Percentiles rank a stretch among this genome's conserved stretches.
phyloP scores from a whole-genome alignment of 225 moss, liverwort and hornwort genomes.

The Marchantia polymorpha region DNA sequence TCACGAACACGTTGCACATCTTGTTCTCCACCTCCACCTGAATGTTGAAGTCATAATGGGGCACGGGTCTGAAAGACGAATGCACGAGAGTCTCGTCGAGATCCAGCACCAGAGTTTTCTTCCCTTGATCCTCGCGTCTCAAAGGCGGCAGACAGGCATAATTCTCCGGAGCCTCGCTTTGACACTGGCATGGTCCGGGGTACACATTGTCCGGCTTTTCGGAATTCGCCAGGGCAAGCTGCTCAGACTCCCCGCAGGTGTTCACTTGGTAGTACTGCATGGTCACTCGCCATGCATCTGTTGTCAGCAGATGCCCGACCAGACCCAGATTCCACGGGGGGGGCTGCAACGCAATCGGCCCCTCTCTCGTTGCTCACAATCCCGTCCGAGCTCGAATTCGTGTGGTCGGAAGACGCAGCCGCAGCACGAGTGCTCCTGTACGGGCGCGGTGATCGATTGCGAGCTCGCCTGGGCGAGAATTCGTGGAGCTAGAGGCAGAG shows the following conservation, averaged over 20 bases:
- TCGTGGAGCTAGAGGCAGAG: background rate
- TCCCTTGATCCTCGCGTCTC: slow-evolving; percentile 72
- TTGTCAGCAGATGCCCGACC: background rate
- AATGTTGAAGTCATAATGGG: slow-evolving; percentile 79
- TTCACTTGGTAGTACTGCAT: slow-evolving; percentile 28
- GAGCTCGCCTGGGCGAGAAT: background rate
- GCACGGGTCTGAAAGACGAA: slow-evolving; percentile 87
- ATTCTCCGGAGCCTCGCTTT: slow-evolving; percentile 43
- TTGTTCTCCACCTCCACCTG: slow-evolving; percentile 86
- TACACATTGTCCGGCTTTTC: slow-evolving; percentile 23
- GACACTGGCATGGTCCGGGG: slow-evolving; percentile 28
- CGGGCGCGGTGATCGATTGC: too few species aligned
- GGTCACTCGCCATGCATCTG: slow-evolving; percentile 2
- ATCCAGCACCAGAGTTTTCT: slow-evolving; percentile 86
- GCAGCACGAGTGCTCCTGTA: too few species aligned
- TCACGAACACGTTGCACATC: slow-evolving; percentile 71
- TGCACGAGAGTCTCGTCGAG: slow-evolving; percentile 94
- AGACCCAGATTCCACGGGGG: background rate
- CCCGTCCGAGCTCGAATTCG: background rate
- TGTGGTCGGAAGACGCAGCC: background rate
- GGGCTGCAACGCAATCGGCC: background rate
- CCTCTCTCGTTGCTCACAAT: background rate
- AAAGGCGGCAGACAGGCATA: slow-evolving; percentile 75
- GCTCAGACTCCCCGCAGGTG: slow-evolving; percentile 4
- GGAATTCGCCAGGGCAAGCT: slow-evolving; percentile 39